Conservation (phyloP, 352 stramenopile species). For the Globisporangium perplexum region DNA sequence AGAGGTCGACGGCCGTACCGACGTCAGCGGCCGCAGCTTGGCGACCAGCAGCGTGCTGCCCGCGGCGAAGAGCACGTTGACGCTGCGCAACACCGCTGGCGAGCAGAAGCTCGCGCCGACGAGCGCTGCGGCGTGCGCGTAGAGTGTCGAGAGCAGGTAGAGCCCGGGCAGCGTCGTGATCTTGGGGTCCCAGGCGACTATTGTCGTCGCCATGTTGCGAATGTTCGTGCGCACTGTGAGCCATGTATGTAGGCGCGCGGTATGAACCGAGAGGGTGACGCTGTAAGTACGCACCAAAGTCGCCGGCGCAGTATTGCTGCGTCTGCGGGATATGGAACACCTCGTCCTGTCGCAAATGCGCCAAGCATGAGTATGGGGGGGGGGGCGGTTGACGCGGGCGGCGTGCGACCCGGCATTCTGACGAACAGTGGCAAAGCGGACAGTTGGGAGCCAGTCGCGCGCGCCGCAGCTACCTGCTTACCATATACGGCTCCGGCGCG, state of each 20-base stretch:
- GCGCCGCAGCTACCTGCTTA: no score
- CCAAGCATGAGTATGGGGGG: no score
- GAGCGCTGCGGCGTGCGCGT: constrained; percentile 19
- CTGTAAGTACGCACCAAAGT: constrained; percentile 36
- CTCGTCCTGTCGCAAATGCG: constrained; percentile 59
- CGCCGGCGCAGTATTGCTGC: constrained; percentile 69
- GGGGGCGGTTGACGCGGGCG: not conserved
- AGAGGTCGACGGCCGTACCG: constrained; percentile 9
- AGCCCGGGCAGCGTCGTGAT: constrained; percentile 91
- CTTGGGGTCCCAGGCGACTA: constrained; percentile 88
- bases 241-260: no score
- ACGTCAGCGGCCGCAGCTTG: constrained; percentile 34
- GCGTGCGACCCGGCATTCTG: not conserved
- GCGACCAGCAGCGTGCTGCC: constrained; percentile 50
- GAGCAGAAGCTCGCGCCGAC: constrained; percentile 43
- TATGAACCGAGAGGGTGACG: no score
- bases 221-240: no score
- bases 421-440: not conserved
- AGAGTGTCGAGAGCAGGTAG: constrained; percentile 59
- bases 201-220: no score
- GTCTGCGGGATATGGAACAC: constrained; percentile 82
- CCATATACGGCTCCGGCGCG: constrained; percentile 60
- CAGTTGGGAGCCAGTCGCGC: not conserved
- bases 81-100: constrained; percentile 44
- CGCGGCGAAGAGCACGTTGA: constrained; percentile 79